A percentile compares a stretch with the other conserved stretches of the same genome.
Evolutionary conservation across 225 moss, liverwort and hornwort species (phyloP).

Genomic region (Climacium dendroides): DNA sequence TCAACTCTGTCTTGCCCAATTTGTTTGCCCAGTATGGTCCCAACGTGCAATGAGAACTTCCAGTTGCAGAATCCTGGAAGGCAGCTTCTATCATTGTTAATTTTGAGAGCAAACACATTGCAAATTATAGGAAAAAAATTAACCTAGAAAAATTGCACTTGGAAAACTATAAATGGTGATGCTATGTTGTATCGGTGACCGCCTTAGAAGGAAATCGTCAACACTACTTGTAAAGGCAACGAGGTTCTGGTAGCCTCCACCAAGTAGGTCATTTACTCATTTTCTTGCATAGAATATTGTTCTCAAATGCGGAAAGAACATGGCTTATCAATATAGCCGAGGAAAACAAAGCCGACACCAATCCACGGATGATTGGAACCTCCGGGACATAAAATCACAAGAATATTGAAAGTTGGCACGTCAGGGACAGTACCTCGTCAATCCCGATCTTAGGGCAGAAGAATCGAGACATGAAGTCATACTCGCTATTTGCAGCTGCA

Average conservation of each 20-base stretch:
- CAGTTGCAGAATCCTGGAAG: conserved; percentile 69
- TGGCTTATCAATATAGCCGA: not conserved
- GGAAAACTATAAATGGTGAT: not conserved
- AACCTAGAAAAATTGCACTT: not conserved
- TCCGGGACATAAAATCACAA: not conserved
- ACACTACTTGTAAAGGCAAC: not conserved
- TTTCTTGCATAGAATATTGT: not conserved
- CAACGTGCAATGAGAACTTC: conserved; percentile 71
- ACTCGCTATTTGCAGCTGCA: conserved; percentile 42
- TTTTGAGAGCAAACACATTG: not conserved
- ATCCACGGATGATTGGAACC: not conserved
- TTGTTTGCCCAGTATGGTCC: conserved; percentile 83
- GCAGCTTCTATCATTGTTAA: not conserved
- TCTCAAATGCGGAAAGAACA: not conserved
- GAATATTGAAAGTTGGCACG: not conserved
- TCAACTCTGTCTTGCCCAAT: conserved; percentile 52
- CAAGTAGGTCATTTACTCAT: not conserved
- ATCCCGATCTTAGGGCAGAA: conserved; percentile 69
- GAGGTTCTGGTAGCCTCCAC: not conserved
- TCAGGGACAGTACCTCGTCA: conserved; percentile 35
- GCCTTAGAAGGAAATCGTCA: not conserved
- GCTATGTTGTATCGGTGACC: not conserved
- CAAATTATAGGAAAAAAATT: not conserved
- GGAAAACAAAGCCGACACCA: not conserved
- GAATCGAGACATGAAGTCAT: conserved; percentile 71